Percentiles rank a stretch among this genome's conserved stretches.
phyloP scores from a whole-genome alignment of 2,329 filamentous ascomycete species.

The Aspergillus pseudoglaucus region DNA sequence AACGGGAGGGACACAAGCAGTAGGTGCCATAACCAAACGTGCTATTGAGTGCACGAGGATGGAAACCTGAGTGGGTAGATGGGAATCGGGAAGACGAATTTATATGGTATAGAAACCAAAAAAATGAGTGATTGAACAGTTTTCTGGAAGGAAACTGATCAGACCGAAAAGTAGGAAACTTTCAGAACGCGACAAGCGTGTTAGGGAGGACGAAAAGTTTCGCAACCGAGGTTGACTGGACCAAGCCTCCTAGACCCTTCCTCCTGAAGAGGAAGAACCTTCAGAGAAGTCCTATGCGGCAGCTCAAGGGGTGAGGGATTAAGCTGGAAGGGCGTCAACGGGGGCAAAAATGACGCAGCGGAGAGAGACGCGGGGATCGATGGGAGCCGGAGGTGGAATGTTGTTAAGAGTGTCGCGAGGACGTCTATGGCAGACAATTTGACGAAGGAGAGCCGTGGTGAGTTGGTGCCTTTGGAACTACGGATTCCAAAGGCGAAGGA shows the following conservation, averaged over 20 bases:
- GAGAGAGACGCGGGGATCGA: slow-evolving; percentile 21
- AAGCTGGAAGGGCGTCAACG: slow-evolving; percentile 38
- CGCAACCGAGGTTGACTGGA: slow-evolving; percentile 83
- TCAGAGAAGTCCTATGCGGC: slow-evolving; percentile 99
- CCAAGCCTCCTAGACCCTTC: slow-evolving; percentile 99
- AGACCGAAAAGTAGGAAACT: slow-evolving; percentile 11
- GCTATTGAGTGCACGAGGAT: slow-evolving; percentile 21
- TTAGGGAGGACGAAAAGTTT: slow-evolving; percentile 95
- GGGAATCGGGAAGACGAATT: slow-evolving; percentile 8
- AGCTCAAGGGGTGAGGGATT: slow-evolving; percentile 69
- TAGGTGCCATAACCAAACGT: slow-evolving; percentile 65
- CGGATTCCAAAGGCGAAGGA: slow-evolving; percentile 31
- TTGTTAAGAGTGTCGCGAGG: slow-evolving; percentile 43
- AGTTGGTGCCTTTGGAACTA: slow-evolving; percentile 31
- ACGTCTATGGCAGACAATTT: slow-evolving; percentile 40
- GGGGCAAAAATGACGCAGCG: slow-evolving; percentile 33
- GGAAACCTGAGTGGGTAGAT: slow-evolving; percentile 14
- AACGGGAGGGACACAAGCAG: slow-evolving; percentile 50
- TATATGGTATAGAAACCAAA: not conserved
- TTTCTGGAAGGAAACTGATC: too few species aligned
- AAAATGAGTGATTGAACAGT: too few species aligned
- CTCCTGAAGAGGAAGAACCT: slow-evolving; percentile 99
- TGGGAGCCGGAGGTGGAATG: slow-evolving; percentile 39
- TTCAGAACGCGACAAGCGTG: slow-evolving; percentile 28
- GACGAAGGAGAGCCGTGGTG: slow-evolving; percentile 36